Evolutionary conservation across 176 grass and related monocot species (phyloP).

Genomic region (Triticum monococcum): DNA sequence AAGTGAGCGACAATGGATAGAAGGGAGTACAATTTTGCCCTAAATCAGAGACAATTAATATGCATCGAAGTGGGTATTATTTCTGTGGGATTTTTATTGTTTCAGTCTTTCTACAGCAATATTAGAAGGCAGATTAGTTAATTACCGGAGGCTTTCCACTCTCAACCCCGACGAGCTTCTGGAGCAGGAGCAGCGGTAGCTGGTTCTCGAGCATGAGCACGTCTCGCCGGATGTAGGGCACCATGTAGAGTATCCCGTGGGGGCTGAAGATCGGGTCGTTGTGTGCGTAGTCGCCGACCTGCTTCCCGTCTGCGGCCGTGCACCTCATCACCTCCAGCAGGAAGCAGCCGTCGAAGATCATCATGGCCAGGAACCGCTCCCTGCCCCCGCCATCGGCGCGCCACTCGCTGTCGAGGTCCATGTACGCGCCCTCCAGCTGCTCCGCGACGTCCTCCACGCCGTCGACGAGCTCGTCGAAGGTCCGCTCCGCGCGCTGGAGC

Average conservation of each 20-base stretch:
- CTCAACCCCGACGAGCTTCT: slow-evolving; percentile 6
- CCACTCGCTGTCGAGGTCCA: background rate
- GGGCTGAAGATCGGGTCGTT: slow-evolving; percentile 69
- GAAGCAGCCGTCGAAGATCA: slow-evolving; percentile 66
- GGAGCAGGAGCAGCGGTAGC: slow-evolving; percentile 52
- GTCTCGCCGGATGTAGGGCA: slow-evolving; percentile 55
- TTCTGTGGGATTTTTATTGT: no score
- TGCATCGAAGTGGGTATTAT: no score
- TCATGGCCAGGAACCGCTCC: background rate
- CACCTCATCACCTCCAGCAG: slow-evolving; percentile 62
- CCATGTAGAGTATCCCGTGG: slow-evolving; percentile 53
- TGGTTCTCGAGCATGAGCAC: slow-evolving; percentile 78
- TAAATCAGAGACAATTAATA: no score
- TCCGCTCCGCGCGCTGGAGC: no score
- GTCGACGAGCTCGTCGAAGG: no score
- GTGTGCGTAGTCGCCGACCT: slow-evolving; percentile 26
- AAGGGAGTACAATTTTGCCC: no score
- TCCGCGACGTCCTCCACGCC: background rate
- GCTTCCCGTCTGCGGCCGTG: background rate
- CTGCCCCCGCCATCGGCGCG: background rate
- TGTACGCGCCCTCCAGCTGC: slow-evolving; percentile 27
- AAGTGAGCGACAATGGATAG: no score
- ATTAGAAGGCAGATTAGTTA: no score
- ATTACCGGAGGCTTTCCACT: background rate
- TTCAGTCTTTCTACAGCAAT: no score